These are phyloP conservation scores for Bacidia gigantensis DNA, from an alignment of 495 filamentous ascomycete genomes.

Conservation along the genomic window DNA sequence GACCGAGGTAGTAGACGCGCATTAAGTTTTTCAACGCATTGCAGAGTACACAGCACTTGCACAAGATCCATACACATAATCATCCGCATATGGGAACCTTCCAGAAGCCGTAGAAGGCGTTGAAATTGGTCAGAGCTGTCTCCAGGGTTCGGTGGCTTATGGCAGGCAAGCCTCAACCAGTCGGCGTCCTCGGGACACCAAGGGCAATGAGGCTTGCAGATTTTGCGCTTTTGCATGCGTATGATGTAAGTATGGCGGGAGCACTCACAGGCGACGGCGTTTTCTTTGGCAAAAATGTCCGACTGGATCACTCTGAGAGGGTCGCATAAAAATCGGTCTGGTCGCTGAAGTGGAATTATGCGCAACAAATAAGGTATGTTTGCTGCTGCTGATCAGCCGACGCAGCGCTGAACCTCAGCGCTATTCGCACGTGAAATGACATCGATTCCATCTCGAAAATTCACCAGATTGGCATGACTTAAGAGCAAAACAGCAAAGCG, in stretches of 20 bases:
- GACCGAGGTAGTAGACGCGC: too few species aligned
- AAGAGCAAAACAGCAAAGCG: neutral
- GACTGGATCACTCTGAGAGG: slow-evolving; percentile 1
- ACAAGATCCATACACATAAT: too few species aligned
- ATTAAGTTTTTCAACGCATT: too few species aligned
- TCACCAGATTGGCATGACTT: neutral
- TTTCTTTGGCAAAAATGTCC: neutral
- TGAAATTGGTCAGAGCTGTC: neutral
- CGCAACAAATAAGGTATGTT: slow-evolving; percentile 6
- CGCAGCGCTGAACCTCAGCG: too few species aligned
- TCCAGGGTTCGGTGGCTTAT: neutral
- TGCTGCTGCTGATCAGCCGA: slow-evolving; percentile 1
- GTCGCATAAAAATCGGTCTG: neutral
- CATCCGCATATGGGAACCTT: slow-evolving; percentile 9
- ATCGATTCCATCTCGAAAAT: too few species aligned
- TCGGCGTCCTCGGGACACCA: neutral
- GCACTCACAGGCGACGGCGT: neutral
- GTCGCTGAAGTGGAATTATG: slow-evolving; percentile 4
- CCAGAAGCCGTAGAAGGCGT: slow-evolving; percentile 6
- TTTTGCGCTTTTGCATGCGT: neutral
- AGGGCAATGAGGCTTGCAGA: neutral
- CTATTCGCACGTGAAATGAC: too few species aligned
- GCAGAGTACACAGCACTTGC: too few species aligned
- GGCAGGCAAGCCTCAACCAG: neutral
- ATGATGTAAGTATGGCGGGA: neutral